Base-by-base conservation (phyloP, 805 yeast species). In the Dipodascus geniculatus region DNA sequence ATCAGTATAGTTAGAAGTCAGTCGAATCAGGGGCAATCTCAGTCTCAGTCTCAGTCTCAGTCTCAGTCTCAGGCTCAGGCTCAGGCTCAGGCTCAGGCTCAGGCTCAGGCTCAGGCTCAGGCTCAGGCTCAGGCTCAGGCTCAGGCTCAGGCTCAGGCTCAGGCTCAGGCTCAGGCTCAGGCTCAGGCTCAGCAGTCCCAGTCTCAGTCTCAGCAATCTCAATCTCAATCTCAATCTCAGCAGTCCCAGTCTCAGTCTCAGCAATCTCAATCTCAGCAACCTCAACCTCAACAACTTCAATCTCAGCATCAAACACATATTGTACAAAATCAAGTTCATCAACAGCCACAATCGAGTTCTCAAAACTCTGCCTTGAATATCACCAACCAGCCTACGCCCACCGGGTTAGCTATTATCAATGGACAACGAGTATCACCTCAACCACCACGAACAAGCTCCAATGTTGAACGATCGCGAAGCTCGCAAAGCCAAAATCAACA, bases 131-230 rank as follows among this genome's bases (percentile, higher is more conserved):
- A 42, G 16, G 14, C 28, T 47, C 49, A 47, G 28, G 28, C 31
- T 14, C 49, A 20, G 28, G 28, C 49, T 47, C 49, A 47, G n/a
- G 19, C 28, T 47, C 49, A 47, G 9, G 28, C 31, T 47, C 49
- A 22, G 19, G 19, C 49, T 38, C 44, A 38, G 20, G 20, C 44
- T 38, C 44, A 38, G 20, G 20, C 44, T n/a, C 44, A 38, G 14
- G 20, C 19, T n/a, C 44, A 38, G 14, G 20, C 44, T n/a, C 44
- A 38, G 19, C 44, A 38, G 14, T 28, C 35, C 8, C 35, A 28
- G 35, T 28, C 14, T 8, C 35, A 28, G 14, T 28, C 35, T 28
- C 35, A 28, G 14, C 35, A 28, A 28, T 28, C 35, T 28, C 35
- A 28, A 28, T 28, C 35, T 28, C 35, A 28, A 28, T 28, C 35